Percentiles rank a stretch among this genome's conserved stretches.
These are phyloP conservation scores for Polymyxa betae DNA, from an alignment of 208 protist species.

Conservation along the genomic window DNA sequence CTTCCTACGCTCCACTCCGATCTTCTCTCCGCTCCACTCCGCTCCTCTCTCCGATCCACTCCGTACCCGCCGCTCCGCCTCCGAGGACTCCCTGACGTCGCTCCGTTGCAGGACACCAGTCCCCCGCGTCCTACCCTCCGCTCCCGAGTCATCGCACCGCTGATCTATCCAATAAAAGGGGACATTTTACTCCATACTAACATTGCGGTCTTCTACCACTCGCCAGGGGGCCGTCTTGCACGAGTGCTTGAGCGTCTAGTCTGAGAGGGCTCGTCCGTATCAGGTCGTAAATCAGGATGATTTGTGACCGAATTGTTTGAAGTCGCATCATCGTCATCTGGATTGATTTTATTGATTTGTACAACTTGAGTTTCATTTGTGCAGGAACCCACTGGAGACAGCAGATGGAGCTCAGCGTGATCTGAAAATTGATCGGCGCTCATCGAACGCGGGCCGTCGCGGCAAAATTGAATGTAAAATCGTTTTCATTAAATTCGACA, in stretches of 20 bases:
- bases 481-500: background rate
- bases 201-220: background rate
- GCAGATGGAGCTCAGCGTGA: background rate
- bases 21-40: too few relatives aligned
- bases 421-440: background rate
- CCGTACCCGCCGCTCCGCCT: too few relatives aligned
- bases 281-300: too few relatives aligned
- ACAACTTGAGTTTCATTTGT: background rate
- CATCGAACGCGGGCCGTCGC: background rate
- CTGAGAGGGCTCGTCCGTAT: background rate
- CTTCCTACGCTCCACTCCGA: too few relatives aligned
- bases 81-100: too few relatives aligned
- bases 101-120: too few relatives aligned
- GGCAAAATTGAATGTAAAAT: background rate
- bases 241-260: background rate
- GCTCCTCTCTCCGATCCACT: too few relatives aligned
- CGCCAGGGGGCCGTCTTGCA: background rate
- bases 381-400: background rate
- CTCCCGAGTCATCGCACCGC: too few relatives aligned
- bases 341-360: background rate
- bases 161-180: too few relatives aligned
- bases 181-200: too few relatives aligned
- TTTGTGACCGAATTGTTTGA: background rate
- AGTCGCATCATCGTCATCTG: background rate
- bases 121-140: too few relatives aligned